Conservation (phyloP, 306 rosid genomes). For the Begonia masoniana region DNA sequence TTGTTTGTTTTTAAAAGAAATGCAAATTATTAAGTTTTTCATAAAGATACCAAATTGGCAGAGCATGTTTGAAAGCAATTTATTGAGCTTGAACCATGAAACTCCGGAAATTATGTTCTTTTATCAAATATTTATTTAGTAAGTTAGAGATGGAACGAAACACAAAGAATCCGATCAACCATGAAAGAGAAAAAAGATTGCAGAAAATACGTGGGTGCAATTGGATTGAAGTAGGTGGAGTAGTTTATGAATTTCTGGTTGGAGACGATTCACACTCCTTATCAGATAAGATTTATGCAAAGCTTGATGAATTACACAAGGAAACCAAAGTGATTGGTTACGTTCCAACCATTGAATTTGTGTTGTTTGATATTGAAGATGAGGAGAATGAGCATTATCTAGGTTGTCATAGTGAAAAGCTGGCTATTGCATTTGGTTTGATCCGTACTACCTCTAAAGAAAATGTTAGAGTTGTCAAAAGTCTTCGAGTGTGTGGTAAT, state of each 20-base stretch:
- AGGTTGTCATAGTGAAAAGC: slow-evolving; percentile 62
- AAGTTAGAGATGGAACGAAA: slow-evolving; percentile 46
- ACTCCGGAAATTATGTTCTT: too few relatives aligned
- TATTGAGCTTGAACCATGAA: too few relatives aligned
- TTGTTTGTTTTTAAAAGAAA: too few relatives aligned
- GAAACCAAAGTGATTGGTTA: slow-evolving; percentile 57
- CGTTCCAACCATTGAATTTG: slow-evolving; percentile 58
- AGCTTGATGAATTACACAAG: slow-evolving; percentile 37
- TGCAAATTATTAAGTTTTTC: too few relatives aligned
- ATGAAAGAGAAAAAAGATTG: slow-evolving; percentile 44
- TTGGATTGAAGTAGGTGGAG: slow-evolving; percentile 59
- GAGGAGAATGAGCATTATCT: slow-evolving; percentile 66
- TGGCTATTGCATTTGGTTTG: slow-evolving; percentile 63
- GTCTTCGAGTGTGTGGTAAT: slow-evolving; percentile 63
- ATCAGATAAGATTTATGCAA: slow-evolving; percentile 44
- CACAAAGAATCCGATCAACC: slow-evolving; percentile 39
- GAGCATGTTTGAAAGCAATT: too few relatives aligned
- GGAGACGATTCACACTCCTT: slow-evolving; percentile 53
- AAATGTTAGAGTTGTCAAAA: slow-evolving; percentile 53
- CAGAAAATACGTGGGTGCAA: slow-evolving; percentile 54
- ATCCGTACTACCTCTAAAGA: slow-evolving; percentile 26
- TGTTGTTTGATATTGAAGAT: too few relatives aligned
- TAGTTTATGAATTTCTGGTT: slow-evolving; percentile 51
- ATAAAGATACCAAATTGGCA: too few relatives aligned
- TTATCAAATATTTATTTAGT: slow-evolving; percentile 37